A percentile compares a stretch with the other conserved stretches of the same genome.
Conservation (phyloP, 371 early-diverging fungal genomes). For the Mortierella sp. region DNA sequence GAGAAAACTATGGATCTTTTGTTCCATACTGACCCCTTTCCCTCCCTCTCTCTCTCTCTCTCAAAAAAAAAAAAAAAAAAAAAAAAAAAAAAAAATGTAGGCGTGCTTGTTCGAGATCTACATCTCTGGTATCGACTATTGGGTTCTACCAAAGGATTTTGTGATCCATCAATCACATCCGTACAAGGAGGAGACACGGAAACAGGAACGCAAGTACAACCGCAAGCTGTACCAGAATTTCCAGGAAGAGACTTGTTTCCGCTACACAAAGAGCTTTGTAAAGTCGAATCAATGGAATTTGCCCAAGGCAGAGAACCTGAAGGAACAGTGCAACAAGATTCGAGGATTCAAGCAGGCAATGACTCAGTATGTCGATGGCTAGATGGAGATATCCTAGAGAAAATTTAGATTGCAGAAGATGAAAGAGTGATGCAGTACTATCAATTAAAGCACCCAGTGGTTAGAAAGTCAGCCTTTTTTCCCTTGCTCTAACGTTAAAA, state of each 20-base stretch:
- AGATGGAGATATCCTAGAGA: no score
- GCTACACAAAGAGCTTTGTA: slow-evolving; percentile 67
- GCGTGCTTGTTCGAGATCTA: slow-evolving; percentile 75
- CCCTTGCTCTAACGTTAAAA: no score
- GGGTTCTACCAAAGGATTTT: slow-evolving; percentile 70
- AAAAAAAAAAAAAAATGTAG: slow-evolving; percentile 1
- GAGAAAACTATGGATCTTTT: no score
- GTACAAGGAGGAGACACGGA: slow-evolving; percentile 68
- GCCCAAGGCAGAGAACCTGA: slow-evolving; percentile 60
- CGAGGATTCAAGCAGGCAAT: slow-evolving; percentile 36
- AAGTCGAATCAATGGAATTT: slow-evolving; percentile 62
- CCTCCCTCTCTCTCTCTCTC: no score
- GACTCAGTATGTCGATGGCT: slow-evolving; percentile 7
- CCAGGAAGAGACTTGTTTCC: slow-evolving; percentile 71
- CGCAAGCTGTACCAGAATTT: slow-evolving; percentile 69
- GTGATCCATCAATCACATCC: slow-evolving; percentile 74
- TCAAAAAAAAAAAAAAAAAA: no score
- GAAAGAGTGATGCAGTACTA: no score
- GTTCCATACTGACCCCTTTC: no score
- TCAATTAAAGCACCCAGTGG: no score
- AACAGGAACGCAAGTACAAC: slow-evolving; percentile 75
- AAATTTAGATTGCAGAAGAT: no score
- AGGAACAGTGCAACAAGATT: slow-evolving; percentile 61
- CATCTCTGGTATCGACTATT: slow-evolving; percentile 71
- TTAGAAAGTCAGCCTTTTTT: no score